Percentiles rank a stretch among this genome's conserved stretches.
These are phyloP conservation scores for Coemansia sp. DNA, from an alignment of 192 early-diverging fungal genomes.

Conservation along the genomic window DNA sequence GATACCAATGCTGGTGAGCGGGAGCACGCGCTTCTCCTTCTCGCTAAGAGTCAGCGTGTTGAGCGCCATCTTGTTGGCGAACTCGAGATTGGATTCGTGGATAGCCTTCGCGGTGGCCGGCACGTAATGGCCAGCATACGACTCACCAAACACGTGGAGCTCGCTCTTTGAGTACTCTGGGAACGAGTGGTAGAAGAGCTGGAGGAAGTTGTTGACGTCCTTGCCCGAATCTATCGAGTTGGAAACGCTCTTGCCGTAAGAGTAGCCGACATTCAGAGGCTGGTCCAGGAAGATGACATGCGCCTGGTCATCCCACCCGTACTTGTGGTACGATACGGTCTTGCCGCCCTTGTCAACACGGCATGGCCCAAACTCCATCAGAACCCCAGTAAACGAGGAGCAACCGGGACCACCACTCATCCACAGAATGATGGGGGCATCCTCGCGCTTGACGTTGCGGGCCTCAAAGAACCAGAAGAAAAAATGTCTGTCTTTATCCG, in stretches of 20 bases:
- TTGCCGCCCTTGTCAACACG: slow-evolving; percentile 75
- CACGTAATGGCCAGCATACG: slow-evolving; percentile 90
- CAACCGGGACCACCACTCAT: slow-evolving; percentile 87
- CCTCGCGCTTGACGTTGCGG: slow-evolving; percentile 61
- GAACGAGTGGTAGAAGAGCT: slow-evolving; percentile 86
- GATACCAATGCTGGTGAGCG: slow-evolving; percentile 76
- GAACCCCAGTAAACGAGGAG: slow-evolving; percentile 71
- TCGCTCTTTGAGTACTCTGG: slow-evolving; percentile 74
- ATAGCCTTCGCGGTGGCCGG: slow-evolving; percentile 87
- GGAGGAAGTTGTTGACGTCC: slow-evolving; percentile 91
- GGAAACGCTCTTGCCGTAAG: slow-evolving; percentile 72
- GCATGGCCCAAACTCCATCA: slow-evolving; percentile 90
- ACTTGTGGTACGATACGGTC: slow-evolving; percentile 63
- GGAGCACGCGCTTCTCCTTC: slow-evolving; percentile 59
- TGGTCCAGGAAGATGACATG: slow-evolving; percentile 85
- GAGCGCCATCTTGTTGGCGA: slow-evolving; percentile 20
- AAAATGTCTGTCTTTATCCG: slow-evolving; percentile 73
- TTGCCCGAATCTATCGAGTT: slow-evolving; percentile 76
- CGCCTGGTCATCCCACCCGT: slow-evolving; percentile 91
- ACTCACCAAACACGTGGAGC: slow-evolving; percentile 90
- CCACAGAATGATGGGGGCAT: slow-evolving; percentile 78
- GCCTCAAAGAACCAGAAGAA: slow-evolving; percentile 99
- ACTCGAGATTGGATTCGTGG: slow-evolving; percentile 70
- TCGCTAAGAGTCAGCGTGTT: slow-evolving; percentile 28
- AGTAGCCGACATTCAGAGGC: slow-evolving; percentile 91